These are phyloP conservation scores for Periconia sp. DNA, from an alignment of 2,329 filamentous ascomycete genomes.

Conservation along the genomic window DNA sequence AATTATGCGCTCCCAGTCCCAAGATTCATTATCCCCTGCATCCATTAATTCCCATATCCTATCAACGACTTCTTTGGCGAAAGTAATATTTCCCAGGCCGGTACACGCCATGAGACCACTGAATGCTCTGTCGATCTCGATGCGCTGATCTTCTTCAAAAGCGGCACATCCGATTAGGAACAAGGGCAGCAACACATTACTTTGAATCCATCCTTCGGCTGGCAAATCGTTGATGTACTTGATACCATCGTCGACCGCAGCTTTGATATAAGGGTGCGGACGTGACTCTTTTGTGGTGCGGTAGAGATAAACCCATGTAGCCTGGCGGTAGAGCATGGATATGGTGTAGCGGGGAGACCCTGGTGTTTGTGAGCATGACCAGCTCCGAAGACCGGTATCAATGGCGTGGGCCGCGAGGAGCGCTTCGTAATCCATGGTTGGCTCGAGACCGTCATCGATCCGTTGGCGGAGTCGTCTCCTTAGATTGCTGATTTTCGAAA, in stretches of 20 bases:
- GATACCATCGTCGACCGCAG: constrained; percentile 65
- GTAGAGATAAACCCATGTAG: constrained; percentile 68
- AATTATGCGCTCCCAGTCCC: constrained; percentile 70
- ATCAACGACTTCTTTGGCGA: constrained; percentile 62
- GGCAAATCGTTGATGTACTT: constrained; percentile 62
- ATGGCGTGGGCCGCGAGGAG: constrained; percentile 77
- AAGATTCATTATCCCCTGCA: constrained; percentile 60
- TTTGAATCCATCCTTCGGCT: constrained; percentile 61
- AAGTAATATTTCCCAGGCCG: constrained; percentile 63
- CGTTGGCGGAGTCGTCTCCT: constrained; percentile 75
- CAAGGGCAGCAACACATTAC: constrained; percentile 65
- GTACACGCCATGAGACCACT: constrained; percentile 62
- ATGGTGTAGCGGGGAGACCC: constrained; percentile 61
- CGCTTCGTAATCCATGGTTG: constrained; percentile 74
- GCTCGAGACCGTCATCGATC: constrained; percentile 66
- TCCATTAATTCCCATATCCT: constrained; percentile 68
- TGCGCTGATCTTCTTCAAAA: constrained; percentile 61
- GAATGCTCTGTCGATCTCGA: constrained; percentile 62
- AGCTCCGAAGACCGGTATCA: constrained; percentile 74
- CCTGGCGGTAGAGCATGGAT: constrained; percentile 66
- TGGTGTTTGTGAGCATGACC: constrained; percentile 67
- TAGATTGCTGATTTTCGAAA: constrained; percentile 79
- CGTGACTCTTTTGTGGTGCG: constrained; percentile 64
- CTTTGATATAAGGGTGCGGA: constrained; percentile 61
- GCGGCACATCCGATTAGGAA: constrained; percentile 68